Conservation (phyloP, 2,329 filamentous ascomycete species). For the Fusarium cyanostomum region DNA sequence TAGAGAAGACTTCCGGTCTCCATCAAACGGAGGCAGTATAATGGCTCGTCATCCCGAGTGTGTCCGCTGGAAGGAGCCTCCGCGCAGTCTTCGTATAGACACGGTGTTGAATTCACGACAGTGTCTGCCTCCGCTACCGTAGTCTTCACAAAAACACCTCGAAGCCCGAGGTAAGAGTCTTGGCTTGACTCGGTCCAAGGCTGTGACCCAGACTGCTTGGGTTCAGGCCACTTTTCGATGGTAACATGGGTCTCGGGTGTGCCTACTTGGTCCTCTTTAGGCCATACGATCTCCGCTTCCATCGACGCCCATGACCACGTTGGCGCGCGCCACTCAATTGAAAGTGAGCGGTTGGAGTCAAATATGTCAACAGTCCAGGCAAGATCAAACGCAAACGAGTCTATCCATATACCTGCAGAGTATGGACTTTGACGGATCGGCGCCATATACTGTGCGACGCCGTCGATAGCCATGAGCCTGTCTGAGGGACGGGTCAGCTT, state of each 20-base stretch:
- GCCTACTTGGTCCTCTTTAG: not conserved
- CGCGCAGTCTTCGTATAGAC: not conserved
- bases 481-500: not conserved
- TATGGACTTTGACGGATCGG: not conserved
- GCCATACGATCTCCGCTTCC: not conserved
- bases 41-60: not conserved
- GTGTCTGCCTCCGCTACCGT: not conserved
- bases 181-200: not conserved
- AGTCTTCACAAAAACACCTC: not conserved
- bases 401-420: not conserved
- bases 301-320: slow-evolving; percentile 1
- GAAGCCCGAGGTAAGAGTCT: not conserved
- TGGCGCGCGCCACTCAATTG: not conserved
- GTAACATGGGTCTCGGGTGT: not conserved
- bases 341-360: not conserved
- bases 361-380: not conserved
- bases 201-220: not conserved
- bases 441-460: slow-evolving; percentile 3
- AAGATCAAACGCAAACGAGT: not conserved
- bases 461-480: not conserved
- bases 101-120: not conserved
- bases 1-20: not conserved
- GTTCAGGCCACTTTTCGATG: not conserved
- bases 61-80: not conserved
- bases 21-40: not conserved